phyloP scores from a whole-genome alignment of 2,329 filamentous ascomycete genomes.

The Alternaria solani region DNA sequence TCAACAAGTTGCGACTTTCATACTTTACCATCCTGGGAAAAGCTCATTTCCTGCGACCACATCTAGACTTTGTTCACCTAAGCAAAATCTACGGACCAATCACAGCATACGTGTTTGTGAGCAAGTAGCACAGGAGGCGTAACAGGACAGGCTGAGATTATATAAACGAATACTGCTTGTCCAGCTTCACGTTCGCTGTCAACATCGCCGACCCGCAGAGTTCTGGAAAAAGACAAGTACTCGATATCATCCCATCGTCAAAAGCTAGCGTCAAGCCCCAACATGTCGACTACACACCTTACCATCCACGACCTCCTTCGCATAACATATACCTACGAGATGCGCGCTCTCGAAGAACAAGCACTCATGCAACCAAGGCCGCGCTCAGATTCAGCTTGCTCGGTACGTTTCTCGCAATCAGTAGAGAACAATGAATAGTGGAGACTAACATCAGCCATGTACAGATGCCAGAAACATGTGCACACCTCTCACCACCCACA shows the following conservation, averaged over 20 bases:
- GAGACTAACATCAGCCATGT: conserved; percentile 6
- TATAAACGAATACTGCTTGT: conserved; percentile 8
- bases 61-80: conserved; percentile 6
- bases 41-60: background rate
- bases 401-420: conserved; percentile 23
- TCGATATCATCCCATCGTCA: background rate
- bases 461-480: conserved; percentile 40
- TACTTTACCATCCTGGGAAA: background rate
- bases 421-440: background rate
- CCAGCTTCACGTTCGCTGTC: background rate
- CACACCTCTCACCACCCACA: conserved; percentile 23
- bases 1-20: background rate
- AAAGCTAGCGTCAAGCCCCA: background rate
- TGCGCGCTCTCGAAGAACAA: conserved; percentile 31
- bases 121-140: conserved; percentile 16
- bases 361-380: conserved; percentile 17
- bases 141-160: conserved; percentile 8
- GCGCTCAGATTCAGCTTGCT: conserved; percentile 34
- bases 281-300: conserved; percentile 45
- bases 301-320: conserved; percentile 45
- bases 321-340: conserved; percentile 47
- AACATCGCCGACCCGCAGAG: background rate
- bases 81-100: conserved; percentile 26
- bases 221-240: background rate
- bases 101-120: conserved; percentile 31